Percentiles rank a stretch among this genome's conserved stretches.
phyloP scores from a whole-genome alignment of 2,329 filamentous ascomycete species.

The Blumeriella jaapii region DNA sequence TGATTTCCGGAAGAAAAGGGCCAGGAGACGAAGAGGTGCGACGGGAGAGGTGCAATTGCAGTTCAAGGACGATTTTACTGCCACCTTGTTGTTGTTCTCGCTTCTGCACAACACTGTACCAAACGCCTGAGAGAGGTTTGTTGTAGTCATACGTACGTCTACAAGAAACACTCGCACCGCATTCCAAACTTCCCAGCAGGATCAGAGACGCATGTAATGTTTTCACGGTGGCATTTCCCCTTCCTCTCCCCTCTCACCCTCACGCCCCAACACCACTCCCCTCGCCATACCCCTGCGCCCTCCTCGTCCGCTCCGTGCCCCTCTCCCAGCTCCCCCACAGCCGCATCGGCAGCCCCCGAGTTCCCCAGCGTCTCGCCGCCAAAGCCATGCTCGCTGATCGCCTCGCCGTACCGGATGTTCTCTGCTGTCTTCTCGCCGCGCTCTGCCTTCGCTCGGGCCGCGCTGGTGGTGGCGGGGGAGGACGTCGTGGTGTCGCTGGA shows the following conservation, averaged over 20 bases:
- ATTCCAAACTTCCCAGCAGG: too few species aligned
- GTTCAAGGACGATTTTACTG: too few species aligned
- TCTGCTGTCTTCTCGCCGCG: constrained; percentile 35
- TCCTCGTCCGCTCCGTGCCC: constrained; percentile 30
- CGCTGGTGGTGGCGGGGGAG: too few species aligned
- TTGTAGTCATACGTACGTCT: too few species aligned
- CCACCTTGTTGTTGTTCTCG: too few species aligned
- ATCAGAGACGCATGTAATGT: background rate
- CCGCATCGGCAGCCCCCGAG: constrained; percentile 26
- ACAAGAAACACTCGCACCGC: too few species aligned
- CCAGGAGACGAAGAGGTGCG: too few species aligned
- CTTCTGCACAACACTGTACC: too few species aligned
- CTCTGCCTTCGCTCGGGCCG: constrained; percentile 21
- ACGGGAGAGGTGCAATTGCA: too few species aligned
- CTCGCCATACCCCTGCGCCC: constrained; percentile 41
- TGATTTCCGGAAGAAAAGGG: too few species aligned
- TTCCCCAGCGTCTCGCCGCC: constrained; percentile 38
- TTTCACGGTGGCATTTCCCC: background rate
- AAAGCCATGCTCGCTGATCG: constrained; percentile 42
- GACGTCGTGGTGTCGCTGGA: background rate
- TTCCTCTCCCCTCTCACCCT: background rate
- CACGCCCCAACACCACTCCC: constrained; percentile 44
- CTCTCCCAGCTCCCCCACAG: constrained; percentile 22
- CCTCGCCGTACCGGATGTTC: constrained; percentile 44
- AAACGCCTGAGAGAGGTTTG: too few species aligned